phyloP scores from a whole-genome alignment of 257 asterid species.

The Echium plantagineum region DNA sequence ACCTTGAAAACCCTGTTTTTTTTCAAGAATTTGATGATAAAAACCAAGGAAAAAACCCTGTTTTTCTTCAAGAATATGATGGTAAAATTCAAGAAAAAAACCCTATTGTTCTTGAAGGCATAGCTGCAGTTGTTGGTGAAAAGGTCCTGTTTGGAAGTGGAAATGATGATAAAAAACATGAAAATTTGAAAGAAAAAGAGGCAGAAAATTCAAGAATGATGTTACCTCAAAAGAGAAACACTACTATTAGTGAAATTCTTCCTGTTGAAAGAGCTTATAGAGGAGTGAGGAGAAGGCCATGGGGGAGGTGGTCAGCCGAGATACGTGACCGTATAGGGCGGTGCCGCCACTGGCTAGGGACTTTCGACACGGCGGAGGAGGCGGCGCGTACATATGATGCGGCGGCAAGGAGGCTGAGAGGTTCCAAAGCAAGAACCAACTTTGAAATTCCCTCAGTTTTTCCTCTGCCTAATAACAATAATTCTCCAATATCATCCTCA shows the following conservation, averaged over 20 bases:
- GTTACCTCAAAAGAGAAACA: neutral
- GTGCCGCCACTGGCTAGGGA: slow-evolving; percentile 90
- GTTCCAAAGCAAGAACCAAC: slow-evolving; percentile 66
- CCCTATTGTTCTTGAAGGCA: slow-evolving; percentile 60
- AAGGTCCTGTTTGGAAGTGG: slow-evolving; percentile 42
- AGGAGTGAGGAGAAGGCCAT: slow-evolving; percentile 77
- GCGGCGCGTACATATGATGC: slow-evolving; percentile 92
- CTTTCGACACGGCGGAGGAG: slow-evolving; percentile 82
- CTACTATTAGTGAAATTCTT: neutral
- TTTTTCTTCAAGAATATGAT: neutral
- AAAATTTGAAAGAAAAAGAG: neutral
- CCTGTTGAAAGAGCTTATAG: slow-evolving; percentile 34
- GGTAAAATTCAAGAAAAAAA: neutral
- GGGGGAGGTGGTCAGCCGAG: slow-evolving; percentile 96
- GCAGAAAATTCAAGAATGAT: neutral
- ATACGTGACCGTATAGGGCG: slow-evolving; percentile 78
- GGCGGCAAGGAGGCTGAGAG: slow-evolving; percentile 71
- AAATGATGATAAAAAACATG: neutral
- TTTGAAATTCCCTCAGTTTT: slow-evolving; percentile 43
- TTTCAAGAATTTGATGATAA: slow-evolving; percentile 1
- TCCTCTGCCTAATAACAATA: slow-evolving; percentile 17
- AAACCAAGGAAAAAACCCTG: neutral
- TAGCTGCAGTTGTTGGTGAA: slow-evolving; percentile 77
- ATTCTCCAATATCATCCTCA: slow-evolving; percentile 5
- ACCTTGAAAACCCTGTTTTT: neutral